Evolutionary conservation across 805 yeast species (phyloP).

Genomic region (Blastobotrys mokoenaii): DNA sequence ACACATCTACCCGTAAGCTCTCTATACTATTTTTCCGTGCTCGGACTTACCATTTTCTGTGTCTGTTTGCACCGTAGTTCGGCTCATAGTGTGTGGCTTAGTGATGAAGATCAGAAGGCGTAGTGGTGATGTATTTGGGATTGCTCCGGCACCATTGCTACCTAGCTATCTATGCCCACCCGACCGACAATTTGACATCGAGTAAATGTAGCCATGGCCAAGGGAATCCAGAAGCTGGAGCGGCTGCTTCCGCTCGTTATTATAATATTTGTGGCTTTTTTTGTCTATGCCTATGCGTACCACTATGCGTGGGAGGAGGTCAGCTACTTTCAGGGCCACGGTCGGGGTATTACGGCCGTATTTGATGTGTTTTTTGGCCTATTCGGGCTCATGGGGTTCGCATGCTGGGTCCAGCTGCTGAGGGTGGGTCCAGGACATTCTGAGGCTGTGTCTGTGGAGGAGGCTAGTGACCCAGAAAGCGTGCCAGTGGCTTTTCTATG

Average conservation of each 20-base stretch:
- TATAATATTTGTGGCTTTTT: conserved; percentile 18
- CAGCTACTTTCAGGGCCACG: conserved; percentile 15
- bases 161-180: too few species aligned
- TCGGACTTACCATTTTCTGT: background rate
- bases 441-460: conserved; percentile 1
- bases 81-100: background rate
- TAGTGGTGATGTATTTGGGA: background rate
- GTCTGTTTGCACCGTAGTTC: background rate
- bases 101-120: too few species aligned
- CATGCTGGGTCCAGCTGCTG: conserved; percentile 40
- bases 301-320: conserved; percentile 37
- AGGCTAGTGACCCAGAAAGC: conserved; percentile 16
- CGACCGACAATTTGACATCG: too few species aligned
- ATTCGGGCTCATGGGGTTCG: conserved; percentile 22
- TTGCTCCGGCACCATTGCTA: background rate
- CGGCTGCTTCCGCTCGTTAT: conserved; percentile 8
- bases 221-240: background rate
- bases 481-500: conserved; percentile 60
- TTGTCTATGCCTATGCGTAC: conserved; percentile 11
- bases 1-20: conserved; percentile 48
- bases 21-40: too few species aligned
- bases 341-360: conserved; percentile 28
- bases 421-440: conserved; percentile 55
- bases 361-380: conserved; percentile 29
- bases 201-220: background rate